Conservation (phyloP, 2,329 filamentous ascomycete species). For the Colletotrichum echinochloae region DNA sequence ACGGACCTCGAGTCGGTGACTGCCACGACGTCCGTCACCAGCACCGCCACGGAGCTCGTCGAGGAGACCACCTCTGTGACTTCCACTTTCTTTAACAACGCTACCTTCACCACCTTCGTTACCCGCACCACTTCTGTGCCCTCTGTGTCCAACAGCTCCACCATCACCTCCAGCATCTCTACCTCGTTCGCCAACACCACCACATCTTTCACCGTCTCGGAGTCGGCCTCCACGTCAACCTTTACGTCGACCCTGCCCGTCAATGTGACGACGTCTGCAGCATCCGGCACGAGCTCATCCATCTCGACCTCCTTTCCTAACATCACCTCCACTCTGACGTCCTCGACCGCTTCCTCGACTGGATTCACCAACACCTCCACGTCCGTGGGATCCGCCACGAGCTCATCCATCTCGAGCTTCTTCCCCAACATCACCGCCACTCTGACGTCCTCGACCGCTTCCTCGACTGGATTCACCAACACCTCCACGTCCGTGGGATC, state of each 20-base stretch:
- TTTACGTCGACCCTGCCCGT: constrained; percentile 3
- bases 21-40: constrained; percentile 25
- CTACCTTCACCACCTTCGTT: constrained; percentile 38
- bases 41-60: constrained; percentile 35
- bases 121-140: constrained; percentile 28
- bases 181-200: constrained; percentile 17
- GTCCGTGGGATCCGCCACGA: background rate
- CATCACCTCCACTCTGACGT: background rate
- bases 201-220: background rate
- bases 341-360: constrained; percentile 13
- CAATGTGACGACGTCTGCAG: too few species aligned
- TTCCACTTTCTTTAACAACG: constrained; percentile 31
- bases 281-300: constrained; percentile 1
- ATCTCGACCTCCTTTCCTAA: constrained; percentile 16
- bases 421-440: constrained; percentile 9
- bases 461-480: constrained; percentile 10
- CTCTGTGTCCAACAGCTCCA: constrained; percentile 10
- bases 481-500: background rate
- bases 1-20: constrained; percentile 23
- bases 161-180: background rate
- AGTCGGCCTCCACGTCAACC: constrained; percentile 6
- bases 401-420: constrained; percentile 6
- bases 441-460: background rate
- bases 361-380: constrained; percentile 9
- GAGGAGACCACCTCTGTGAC: constrained; percentile 34